These are phyloP conservation scores for Castanea sativa DNA, from an alignment of 306 rosid species.

Conservation along the genomic window DNA sequence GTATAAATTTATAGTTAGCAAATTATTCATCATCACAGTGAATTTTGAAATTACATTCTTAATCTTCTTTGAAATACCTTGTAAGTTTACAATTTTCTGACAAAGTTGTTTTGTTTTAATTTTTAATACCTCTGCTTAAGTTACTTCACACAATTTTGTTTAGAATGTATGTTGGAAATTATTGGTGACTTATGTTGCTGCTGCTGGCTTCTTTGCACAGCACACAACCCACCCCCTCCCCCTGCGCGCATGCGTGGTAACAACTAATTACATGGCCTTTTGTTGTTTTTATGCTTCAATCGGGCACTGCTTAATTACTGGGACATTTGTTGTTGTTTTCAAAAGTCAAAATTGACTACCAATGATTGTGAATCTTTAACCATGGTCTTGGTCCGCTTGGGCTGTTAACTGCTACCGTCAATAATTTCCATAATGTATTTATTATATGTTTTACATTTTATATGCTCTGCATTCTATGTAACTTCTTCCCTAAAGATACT, in stretches of 20 bases:
- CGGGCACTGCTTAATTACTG: background rate
- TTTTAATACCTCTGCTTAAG: no score
- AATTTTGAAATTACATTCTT: background rate
- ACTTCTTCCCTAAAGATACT: conserved; percentile 7
- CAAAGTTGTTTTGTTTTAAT: background rate
- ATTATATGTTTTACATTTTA: conserved; percentile 2
- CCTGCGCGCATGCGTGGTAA: no score
- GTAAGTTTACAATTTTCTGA: background rate
- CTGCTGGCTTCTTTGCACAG: background rate
- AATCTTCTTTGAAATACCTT: background rate
- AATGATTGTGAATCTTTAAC: background rate
- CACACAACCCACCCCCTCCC: no score
- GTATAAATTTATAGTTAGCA: background rate
- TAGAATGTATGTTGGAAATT: background rate
- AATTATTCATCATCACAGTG: background rate
- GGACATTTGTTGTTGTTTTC: background rate
- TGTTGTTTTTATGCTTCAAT: background rate
- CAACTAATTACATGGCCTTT: background rate
- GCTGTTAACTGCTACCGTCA: background rate
- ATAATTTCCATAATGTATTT: background rate
- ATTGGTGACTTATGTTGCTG: background rate
- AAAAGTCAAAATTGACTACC: background rate
- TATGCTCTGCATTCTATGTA: background rate
- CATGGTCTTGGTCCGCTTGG: background rate
- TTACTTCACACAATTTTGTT: background rate